Evolutionary conservation across 2,329 filamentous ascomycete species (phyloP), one percentile per base, ranked within the genome.

Genomic region (Colletotrichum sp.): DNA sequence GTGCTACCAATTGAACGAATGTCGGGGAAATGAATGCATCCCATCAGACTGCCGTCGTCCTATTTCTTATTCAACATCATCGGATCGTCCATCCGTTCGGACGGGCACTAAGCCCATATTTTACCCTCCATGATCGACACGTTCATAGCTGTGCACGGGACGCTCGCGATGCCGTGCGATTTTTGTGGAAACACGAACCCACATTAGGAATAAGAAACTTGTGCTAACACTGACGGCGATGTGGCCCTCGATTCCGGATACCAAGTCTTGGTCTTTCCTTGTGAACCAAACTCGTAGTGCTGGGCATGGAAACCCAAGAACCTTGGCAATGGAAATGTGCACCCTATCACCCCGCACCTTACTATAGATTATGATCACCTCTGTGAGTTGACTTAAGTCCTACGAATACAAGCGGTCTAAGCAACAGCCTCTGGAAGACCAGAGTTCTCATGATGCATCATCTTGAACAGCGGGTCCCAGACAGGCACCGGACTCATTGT

Each of bases 381-480:
- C 25, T 19, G 13, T 12, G 22, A 8, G 5, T 19, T 32, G 27
- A 30, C 25, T 19, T 7, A 13, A 5, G n/a, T n/a, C n/a, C n/a
- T n/a, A 11, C 3, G 12, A 29, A 22, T 16, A 9, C 8, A 13
- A 11, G 25, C 39, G 22, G 52, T 25, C 61, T 70, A 85, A 65
- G 76, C 79, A 79, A 82, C 83, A 16, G 86, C 84, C 73, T 85
- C 84, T 8, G 84, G 81, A n/a, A 89, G 80, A 1, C 79, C 81
- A 11, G 86, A 88, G 15, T 79, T 76, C 75, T 89, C 87, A 12
- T 85, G 84, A 78, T 89, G 87, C 71, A 86, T 81, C 77, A 84
- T 83, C 71, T 84, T 83, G 78, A 89, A 88, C 25, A 88, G 79
- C 15, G 87, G 87, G 65, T 90, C 88, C 86, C 87, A 89, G 3